Evolutionary conservation across 495 filamentous ascomycete species (phyloP).

Genomic region (Letharia lupina): DNA sequence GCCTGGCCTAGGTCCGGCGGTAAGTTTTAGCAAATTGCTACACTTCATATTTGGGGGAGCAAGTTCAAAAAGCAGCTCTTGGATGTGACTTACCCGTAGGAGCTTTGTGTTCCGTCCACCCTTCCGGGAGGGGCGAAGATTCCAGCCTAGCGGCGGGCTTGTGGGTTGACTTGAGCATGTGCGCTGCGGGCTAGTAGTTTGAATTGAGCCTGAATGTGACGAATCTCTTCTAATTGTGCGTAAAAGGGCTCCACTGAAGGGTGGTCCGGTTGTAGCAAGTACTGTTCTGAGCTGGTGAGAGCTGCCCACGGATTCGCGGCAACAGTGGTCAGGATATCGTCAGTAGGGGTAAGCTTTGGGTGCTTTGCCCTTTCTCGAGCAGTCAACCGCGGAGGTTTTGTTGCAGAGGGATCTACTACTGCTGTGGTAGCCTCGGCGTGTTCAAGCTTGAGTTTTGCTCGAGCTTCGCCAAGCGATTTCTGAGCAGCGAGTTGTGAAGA

Average conservation of each 20-base stretch:
- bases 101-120: constrained; percentile 90
- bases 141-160: constrained; percentile 34
- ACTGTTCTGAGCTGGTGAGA: background rate
- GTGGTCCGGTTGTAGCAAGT: background rate
- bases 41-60: constrained; percentile 19
- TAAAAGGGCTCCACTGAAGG: background rate
- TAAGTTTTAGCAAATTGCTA: background rate
- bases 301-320: background rate
- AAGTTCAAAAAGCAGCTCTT: constrained; percentile 1
- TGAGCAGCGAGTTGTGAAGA: background rate
- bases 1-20: constrained; percentile 50
- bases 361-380: background rate
- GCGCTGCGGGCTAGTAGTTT: background rate
- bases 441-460: background rate
- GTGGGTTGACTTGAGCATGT: constrained; percentile 59
- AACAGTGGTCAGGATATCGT: background rate
- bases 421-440: background rate
- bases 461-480: background rate
- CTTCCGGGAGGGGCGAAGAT: constrained; percentile 55
- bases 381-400: background rate
- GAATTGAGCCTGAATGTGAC: background rate
- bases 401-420: background rate
- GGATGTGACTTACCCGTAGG: constrained; percentile 53
- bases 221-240: background rate
- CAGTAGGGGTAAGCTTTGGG: background rate